Evolutionary conservation across 179 eudicot species (phyloP).

Genomic region (Monotropa hypopitys): DNA sequence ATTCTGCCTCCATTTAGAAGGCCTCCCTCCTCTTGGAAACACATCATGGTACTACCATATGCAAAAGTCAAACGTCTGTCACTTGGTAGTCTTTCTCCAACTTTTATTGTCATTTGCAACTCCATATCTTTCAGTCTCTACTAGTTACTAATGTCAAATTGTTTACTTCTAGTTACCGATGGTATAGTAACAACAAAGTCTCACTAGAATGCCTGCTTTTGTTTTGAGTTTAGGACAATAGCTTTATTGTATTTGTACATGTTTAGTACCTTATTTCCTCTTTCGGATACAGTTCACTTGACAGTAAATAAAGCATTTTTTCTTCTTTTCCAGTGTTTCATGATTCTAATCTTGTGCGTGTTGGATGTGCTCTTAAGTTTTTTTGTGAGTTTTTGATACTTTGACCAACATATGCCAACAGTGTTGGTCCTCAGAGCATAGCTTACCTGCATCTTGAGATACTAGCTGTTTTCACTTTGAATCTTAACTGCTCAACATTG

Average conservation of each 20-base stretch:
- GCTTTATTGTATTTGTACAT: not conserved
- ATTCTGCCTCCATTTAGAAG: not conserved
- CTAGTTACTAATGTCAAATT: not conserved
- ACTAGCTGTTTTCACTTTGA: not conserved
- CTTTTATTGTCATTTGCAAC: not conserved
- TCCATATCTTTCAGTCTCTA: not conserved
- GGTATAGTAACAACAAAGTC: not conserved
- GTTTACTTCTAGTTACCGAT: not conserved
- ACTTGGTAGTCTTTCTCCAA: not conserved
- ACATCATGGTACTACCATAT: not conserved
- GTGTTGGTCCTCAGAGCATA: not conserved
- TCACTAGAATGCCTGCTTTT: not conserved
- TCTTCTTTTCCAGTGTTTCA: not conserved
- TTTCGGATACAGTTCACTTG: not conserved
- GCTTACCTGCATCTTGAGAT: not conserved
- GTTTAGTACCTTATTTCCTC: not conserved
- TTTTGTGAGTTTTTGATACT: not conserved
- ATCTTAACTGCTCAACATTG: not conserved
- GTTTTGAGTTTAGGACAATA: not conserved
- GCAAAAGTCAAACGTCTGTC: not conserved
- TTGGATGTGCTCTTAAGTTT: not conserved
- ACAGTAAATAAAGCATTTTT: not conserved
- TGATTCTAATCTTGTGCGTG: not conserved
- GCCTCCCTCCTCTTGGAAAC: not conserved
- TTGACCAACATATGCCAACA: slow-evolving; percentile 1